Evolutionary conservation across 768 basidiomycete genomes (phyloP).

Genomic region (Termitomyces sp.): DNA sequence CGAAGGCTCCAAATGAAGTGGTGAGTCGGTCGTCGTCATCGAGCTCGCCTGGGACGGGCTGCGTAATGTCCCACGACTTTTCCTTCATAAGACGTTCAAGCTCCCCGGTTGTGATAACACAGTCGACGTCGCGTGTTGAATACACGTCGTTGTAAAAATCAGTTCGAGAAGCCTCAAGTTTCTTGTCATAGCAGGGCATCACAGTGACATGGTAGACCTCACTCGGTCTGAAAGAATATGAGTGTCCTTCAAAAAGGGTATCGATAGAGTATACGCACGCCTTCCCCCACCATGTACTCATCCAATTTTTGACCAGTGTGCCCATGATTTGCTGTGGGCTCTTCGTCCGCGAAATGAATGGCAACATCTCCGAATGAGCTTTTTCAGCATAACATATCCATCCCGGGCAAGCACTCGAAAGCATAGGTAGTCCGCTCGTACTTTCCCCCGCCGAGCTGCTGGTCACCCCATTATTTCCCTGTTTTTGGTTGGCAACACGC

Average conservation of each 20-base stretch:
- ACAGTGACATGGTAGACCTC: constrained; percentile 95
- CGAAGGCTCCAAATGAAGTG: constrained; percentile 11
- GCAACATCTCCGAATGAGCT: constrained; percentile 90
- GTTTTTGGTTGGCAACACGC: constrained; percentile 20
- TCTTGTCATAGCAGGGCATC: constrained; percentile 99
- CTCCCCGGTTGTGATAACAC: constrained; percentile 96
- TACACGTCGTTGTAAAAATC: constrained; percentile 87
- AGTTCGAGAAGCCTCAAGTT: constrained; percentile 92
- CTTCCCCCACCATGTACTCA: constrained; percentile 63
- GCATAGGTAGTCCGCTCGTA: constrained; percentile 65
- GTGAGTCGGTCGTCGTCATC: constrained; percentile 16
- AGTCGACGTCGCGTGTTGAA: constrained; percentile 90
- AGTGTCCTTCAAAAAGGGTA: background rate
- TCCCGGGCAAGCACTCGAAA: constrained; percentile 95
- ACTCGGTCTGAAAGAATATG: constrained; percentile 55
- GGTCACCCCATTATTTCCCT: constrained; percentile 9
- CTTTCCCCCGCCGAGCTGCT: constrained; percentile 7
- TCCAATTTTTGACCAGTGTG: constrained; percentile 86
- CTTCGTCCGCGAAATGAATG: constrained; percentile 84
- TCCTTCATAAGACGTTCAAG: constrained; percentile 82
- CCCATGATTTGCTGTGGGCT: constrained; percentile 96
- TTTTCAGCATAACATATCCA: constrained; percentile 99
- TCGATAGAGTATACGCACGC: constrained; percentile 46
- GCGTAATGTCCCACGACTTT: constrained; percentile 72
- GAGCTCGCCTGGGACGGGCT: constrained; percentile 51